Conservation (phyloP, 2,329 filamentous ascomycete genomes). For the Hortaea werneckii region DNA sequence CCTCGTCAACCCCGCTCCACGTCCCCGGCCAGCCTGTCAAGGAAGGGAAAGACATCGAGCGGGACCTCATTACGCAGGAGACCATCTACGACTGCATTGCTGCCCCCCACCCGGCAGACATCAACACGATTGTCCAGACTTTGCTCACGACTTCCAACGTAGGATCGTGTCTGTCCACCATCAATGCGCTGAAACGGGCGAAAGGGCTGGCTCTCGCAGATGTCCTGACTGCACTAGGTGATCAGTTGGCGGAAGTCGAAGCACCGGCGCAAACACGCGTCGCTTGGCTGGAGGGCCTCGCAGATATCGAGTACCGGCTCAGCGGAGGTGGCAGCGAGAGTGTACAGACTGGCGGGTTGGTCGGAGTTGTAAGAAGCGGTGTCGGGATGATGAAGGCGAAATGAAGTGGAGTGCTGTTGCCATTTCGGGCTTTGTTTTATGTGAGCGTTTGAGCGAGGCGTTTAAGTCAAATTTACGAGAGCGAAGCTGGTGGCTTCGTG, state of each 20-base stretch:
- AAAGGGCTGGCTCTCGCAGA: slow-evolving; percentile 88
- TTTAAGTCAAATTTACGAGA: background rate
- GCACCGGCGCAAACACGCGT: slow-evolving; percentile 82
- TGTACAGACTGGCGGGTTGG: slow-evolving; percentile 85
- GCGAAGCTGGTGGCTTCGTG: no score
- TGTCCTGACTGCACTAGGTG: slow-evolving; percentile 76
- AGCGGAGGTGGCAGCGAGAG: slow-evolving; percentile 77
- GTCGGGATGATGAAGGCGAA: slow-evolving; percentile 56
- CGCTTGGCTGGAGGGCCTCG: slow-evolving; percentile 80
- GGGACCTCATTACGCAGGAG: slow-evolving; percentile 82
- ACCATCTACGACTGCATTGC: slow-evolving; percentile 96
- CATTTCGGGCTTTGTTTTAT: background rate
- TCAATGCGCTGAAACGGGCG: slow-evolving; percentile 75
- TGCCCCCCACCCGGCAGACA: slow-evolving; percentile 81
- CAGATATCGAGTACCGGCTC: slow-evolving; percentile 85
- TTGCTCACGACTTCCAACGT: slow-evolving; percentile 79
- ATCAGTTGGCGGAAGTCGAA: slow-evolving; percentile 72
- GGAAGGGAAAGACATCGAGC: slow-evolving; percentile 50
- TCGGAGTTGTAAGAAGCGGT: slow-evolving; percentile 78
- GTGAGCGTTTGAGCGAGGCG: background rate
- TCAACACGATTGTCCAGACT: slow-evolving; percentile 72
- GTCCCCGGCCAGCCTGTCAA: slow-evolving; percentile 37
- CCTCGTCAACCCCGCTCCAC: slow-evolving; percentile 61
- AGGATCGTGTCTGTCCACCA: slow-evolving; percentile 74
- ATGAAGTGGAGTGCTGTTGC: background rate